Conservation (phyloP, 768 basidiomycete genomes). For the Russula brevipes region DNA sequence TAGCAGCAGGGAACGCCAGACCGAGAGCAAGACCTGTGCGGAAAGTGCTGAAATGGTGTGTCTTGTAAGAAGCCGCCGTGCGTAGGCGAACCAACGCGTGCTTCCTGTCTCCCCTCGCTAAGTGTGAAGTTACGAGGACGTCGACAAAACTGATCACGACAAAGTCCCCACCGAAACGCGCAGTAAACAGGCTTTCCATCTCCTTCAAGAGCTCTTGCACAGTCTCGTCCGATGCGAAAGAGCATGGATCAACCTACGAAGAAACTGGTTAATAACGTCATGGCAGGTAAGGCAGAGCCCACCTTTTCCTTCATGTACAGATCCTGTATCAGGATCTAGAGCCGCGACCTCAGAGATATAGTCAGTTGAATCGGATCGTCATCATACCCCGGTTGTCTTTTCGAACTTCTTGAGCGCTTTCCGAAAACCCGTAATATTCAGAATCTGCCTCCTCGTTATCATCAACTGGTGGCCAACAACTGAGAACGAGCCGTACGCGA, state of each 20-base stretch:
- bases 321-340: slow-evolving; percentile 61
- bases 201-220: slow-evolving; percentile 66
- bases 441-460: slow-evolving; percentile 42
- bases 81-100: slow-evolving; percentile 66
- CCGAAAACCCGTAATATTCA: slow-evolving; percentile 88
- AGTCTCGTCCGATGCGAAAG: slow-evolving; percentile 58
- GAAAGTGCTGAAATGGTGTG: slow-evolving; percentile 67
- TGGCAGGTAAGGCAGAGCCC: background rate
- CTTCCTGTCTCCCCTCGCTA: slow-evolving; percentile 70
- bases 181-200: slow-evolving; percentile 73
- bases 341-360: background rate
- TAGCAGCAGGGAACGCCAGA: slow-evolving; percentile 61
- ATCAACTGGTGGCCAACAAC: slow-evolving; percentile 11
- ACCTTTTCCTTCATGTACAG: slow-evolving; percentile 82
- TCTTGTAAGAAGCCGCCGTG: slow-evolving; percentile 44
- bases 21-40: slow-evolving; percentile 71
- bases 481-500: slow-evolving; percentile 44
- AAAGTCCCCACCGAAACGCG: slow-evolving; percentile 59
- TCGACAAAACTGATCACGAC: background rate
- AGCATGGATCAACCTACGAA: slow-evolving; percentile 57
- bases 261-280: background rate
- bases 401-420: slow-evolving; percentile 85
- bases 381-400: slow-evolving; percentile 60
- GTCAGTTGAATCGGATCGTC: background rate
- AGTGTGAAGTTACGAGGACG: background rate